Evolutionary conservation across 2,329 filamentous ascomycete species (phyloP).

Genomic region (Pyrenochaeta sp.): DNA sequence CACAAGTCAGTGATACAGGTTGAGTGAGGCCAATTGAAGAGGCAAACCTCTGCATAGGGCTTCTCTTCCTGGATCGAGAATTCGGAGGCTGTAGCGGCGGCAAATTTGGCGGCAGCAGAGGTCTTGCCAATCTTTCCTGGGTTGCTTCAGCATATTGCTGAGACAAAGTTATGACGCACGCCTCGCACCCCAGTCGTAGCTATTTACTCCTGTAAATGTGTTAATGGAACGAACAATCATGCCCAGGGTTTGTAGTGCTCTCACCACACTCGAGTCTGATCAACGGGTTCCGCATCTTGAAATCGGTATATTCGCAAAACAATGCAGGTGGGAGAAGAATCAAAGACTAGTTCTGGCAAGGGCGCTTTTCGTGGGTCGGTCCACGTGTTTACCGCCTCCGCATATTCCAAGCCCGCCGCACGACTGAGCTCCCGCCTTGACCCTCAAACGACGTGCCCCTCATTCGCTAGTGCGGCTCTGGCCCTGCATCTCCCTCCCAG

Average conservation of each 20-base stretch:
- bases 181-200: conserved; percentile 88
- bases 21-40: not conserved
- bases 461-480: conserved; percentile 28
- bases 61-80: conserved; percentile 84
- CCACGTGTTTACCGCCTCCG: conserved; percentile 19
- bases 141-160: conserved; percentile 35
- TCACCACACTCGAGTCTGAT: conserved; percentile 80
- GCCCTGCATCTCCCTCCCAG: conserved; percentile 22
- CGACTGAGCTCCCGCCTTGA: conserved; percentile 34
- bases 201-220: conserved; percentile 80
- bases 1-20: conserved; percentile 26
- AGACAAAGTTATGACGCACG: conserved; percentile 26
- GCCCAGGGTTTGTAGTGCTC: no score
- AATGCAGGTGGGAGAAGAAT: no score
- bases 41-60: conserved; percentile 86
- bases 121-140: conserved; percentile 83
- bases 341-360: conserved; percentile 14
- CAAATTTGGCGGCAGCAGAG: conserved; percentile 89
- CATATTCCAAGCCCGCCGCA: conserved; percentile 26
- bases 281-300: conserved; percentile 68
- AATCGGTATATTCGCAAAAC: conserved; percentile 7
- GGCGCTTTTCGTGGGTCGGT: conserved; percentile 23
- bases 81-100: conserved; percentile 80
- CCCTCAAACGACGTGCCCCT: conserved; percentile 26
- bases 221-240: no score